Evolutionary conservation across 208 protist species (phyloP).

Genomic region (Histomonas meleagridis): DNA sequence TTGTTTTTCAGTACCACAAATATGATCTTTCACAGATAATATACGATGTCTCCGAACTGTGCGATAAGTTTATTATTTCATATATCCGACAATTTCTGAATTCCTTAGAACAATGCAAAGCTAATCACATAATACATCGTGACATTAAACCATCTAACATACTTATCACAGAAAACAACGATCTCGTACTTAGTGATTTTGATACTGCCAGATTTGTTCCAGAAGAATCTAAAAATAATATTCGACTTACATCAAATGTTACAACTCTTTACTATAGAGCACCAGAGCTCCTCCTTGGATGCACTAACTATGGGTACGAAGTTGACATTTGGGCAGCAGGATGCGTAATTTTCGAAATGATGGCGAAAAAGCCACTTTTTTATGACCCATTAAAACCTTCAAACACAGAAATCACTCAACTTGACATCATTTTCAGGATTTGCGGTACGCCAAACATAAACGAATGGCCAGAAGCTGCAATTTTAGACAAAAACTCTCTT

Average conservation of each 20-base stretch:
- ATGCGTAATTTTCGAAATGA: not conserved
- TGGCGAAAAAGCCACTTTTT: not conserved
- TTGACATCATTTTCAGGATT: not conserved
- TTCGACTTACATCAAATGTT: not conserved
- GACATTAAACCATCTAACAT: conserved; percentile 22
- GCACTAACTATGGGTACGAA: not conserved
- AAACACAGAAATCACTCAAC: not conserved
- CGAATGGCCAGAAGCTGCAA: not conserved
- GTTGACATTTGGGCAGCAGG: not conserved
- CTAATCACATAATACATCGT: not conserved
- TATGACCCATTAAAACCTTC: not conserved
- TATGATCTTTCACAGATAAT: not conserved
- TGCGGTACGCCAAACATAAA: not conserved
- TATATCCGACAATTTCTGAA: not conserved
- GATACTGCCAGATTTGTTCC: not conserved
- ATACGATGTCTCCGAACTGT: not conserved
- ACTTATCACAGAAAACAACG: not conserved
- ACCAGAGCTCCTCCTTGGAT: not conserved
- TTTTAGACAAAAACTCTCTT: too few relatives aligned
- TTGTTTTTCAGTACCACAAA: conserved; percentile 4
- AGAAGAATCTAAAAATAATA: not conserved
- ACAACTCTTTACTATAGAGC: not conserved
- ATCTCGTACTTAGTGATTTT: not conserved
- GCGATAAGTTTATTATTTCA: not conserved
- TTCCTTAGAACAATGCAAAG: not conserved